Evolutionary conservation across 768 basidiomycete genomes (phyloP).

Genomic region (Xerocomellus dryophilus): DNA sequence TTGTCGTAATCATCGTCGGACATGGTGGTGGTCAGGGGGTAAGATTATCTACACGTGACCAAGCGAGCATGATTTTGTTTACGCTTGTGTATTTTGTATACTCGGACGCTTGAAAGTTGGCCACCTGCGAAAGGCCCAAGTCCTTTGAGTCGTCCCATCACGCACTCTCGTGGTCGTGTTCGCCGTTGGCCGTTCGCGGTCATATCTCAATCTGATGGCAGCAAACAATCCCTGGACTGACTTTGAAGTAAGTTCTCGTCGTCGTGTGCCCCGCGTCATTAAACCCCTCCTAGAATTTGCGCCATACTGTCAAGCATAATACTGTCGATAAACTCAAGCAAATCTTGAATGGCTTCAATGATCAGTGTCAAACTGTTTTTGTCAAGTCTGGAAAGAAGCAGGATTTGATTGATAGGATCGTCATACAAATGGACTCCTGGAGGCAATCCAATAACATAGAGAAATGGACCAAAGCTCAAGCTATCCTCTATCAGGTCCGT

Average conservation of each 20-base stretch:
- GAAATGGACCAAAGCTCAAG: conserved; percentile 67
- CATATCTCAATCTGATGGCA: conserved; percentile 47
- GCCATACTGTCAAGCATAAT: conserved; percentile 68
- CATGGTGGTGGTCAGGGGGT: conserved; percentile 28
- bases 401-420: conserved; percentile 79
- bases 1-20: conserved; percentile 65
- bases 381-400: conserved; percentile 83
- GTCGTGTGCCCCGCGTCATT: conserved; percentile 12
- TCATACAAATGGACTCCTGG: conserved; percentile 58
- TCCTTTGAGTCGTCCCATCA: conserved; percentile 2
- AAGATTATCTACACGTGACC: conserved; percentile 31
- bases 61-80: conserved; percentile 25
- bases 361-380: conserved; percentile 66
- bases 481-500: conserved; percentile 65
- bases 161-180: conserved; percentile 13
- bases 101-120: conserved; percentile 16
- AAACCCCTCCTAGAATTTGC: conserved; percentile 50
- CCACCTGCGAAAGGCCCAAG: conserved; percentile 8
- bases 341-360: conserved; percentile 74
- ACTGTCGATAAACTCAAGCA: conserved; percentile 86
- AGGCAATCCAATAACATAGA: conserved; percentile 52
- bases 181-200: conserved; percentile 4
- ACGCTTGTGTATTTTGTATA: conserved; percentile 30
- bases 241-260: conserved; percentile 57
- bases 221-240: conserved; percentile 62